phyloP scores from a whole-genome alignment of 805 yeast species.

The Saturnispora halmiae region DNA sequence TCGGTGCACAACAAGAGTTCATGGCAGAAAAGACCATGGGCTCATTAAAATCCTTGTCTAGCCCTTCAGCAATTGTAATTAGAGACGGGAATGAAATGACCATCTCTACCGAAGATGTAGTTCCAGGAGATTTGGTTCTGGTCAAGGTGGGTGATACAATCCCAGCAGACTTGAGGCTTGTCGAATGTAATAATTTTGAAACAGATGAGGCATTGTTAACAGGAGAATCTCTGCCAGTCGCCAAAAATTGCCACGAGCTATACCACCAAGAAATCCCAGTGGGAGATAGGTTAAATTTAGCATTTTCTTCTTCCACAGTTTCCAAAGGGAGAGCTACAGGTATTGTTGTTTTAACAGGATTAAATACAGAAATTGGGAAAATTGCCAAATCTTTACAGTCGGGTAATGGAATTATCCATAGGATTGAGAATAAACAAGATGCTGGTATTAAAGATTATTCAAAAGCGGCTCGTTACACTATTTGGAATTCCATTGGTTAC shows the following conservation, averaged over 20 bases:
- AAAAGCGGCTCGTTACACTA: constrained; percentile 39
- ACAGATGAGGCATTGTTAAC: constrained; percentile 83
- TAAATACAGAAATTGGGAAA: constrained; percentile 63
- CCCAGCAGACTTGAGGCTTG: constrained; percentile 63
- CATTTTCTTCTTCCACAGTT: constrained; percentile 57
- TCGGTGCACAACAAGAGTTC: constrained; percentile 63
- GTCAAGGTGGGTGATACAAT: constrained; percentile 65
- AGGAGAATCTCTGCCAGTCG: constrained; percentile 78
- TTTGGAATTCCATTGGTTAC: constrained; percentile 50
- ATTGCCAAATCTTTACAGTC: constrained; percentile 54
- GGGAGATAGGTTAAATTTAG: constrained; percentile 69
- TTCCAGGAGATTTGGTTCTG: constrained; percentile 63
- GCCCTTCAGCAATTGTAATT: constrained; percentile 62
- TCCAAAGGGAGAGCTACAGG: constrained; percentile 71
- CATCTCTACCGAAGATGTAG: constrained; percentile 54
- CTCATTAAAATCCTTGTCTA: constrained; percentile 53
- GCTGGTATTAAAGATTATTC: constrained; percentile 39
- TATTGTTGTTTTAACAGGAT: constrained; percentile 58
- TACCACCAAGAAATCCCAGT: constrained; percentile 42
- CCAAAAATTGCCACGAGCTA: constrained; percentile 38
- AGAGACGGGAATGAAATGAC: constrained; percentile 51
- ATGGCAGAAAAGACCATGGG: constrained; percentile 77
- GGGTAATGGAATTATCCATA: constrained; percentile 31
- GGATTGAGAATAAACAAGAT: constrained; percentile 35
- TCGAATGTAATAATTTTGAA: constrained; percentile 54